These are phyloP conservation scores for Talaromyces sp. DNA, from an alignment of 2,329 filamentous ascomycete genomes.

Conservation along the genomic window DNA sequence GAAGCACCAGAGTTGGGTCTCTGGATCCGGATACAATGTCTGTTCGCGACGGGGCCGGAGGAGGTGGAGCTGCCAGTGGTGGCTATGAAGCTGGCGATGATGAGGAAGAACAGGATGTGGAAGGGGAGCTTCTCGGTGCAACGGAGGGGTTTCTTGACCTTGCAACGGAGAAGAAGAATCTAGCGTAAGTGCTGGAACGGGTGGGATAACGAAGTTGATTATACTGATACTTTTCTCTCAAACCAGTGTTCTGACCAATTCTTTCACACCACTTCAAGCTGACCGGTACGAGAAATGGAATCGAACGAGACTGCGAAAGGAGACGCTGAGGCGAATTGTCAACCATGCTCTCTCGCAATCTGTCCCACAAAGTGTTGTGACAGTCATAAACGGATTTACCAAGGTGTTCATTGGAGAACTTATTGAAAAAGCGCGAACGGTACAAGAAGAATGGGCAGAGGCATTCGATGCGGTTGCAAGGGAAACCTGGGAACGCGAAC, in stretches of 20 bases:
- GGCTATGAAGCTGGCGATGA: slow-evolving; percentile 46
- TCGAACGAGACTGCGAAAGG: slow-evolving; percentile 45
- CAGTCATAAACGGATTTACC: slow-evolving; percentile 59
- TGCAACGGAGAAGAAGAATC: slow-evolving; percentile 48
- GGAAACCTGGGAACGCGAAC: slow-evolving; percentile 52
- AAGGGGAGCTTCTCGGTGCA: slow-evolving; percentile 39
- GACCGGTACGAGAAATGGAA: slow-evolving; percentile 46
- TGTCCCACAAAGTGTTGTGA: slow-evolving; percentile 59
- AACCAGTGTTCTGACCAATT: slow-evolving; percentile 39
- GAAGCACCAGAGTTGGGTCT: slow-evolving; percentile 24
- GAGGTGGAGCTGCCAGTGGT: slow-evolving; percentile 35
- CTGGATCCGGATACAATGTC: slow-evolving; percentile 28
- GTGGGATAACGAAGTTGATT: not conserved
- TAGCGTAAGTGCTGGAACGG: slow-evolving; percentile 33
- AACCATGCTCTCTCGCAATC: slow-evolving; percentile 64
- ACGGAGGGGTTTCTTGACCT: slow-evolving; percentile 43
- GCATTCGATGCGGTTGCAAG: slow-evolving; percentile 49
- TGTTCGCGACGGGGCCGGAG: slow-evolving; percentile 14
- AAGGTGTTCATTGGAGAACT: slow-evolving; percentile 64
- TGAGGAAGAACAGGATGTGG: slow-evolving; percentile 46
- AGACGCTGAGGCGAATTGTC: slow-evolving; percentile 51
- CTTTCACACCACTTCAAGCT: slow-evolving; percentile 44
- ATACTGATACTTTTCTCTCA: slow-evolving; percentile 6
- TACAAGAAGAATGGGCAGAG: slow-evolving; percentile 50
- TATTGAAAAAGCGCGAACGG: slow-evolving; percentile 59